Percentiles rank a stretch among this genome's conserved stretches.
These are phyloP conservation scores for Penicillium sclerotiorum DNA, from an alignment of 2,329 filamentous ascomycete species.

Conservation along the genomic window DNA sequence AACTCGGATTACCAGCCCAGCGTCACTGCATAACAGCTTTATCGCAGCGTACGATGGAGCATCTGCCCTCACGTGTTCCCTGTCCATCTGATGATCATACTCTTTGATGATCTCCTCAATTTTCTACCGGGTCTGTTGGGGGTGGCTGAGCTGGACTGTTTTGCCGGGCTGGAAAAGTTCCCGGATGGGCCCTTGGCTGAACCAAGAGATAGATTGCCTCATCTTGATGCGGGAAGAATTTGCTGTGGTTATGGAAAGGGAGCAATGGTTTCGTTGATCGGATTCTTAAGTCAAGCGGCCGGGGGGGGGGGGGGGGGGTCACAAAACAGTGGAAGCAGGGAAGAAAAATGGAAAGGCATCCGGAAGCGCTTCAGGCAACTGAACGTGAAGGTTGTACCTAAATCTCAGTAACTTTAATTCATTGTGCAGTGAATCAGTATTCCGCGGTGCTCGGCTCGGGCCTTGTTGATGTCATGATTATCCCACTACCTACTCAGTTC, in stretches of 20 bases:
- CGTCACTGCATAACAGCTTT: constrained; percentile 1
- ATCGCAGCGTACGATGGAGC: neutral
- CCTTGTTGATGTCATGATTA: too few relatives aligned
- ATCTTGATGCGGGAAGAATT: neutral
- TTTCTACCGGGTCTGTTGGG: neutral
- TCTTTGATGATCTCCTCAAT: neutral
- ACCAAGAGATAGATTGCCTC: neutral
- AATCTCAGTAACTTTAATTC: too few relatives aligned
- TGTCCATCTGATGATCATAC: neutral
- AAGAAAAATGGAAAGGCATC: too few relatives aligned
- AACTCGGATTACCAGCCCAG: neutral
- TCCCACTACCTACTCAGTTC: too few relatives aligned
- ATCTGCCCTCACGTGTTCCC: neutral
- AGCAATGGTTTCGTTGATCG: neutral
- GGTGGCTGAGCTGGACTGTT: neutral
- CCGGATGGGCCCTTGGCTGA: neutral
- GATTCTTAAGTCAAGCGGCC: too few relatives aligned
- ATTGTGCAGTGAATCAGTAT: too few relatives aligned
- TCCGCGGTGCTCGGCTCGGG: too few relatives aligned
- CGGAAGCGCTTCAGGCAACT: too few relatives aligned
- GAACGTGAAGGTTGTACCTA: too few relatives aligned
- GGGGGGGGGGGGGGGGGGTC: too few relatives aligned
- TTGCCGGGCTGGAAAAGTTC: neutral
- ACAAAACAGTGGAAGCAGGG: too few relatives aligned
- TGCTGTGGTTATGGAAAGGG: neutral